These are phyloP conservation scores for Odonthalia washingtoniensis DNA, from an alignment of 31 red algal species.

Conservation along the genomic window DNA sequence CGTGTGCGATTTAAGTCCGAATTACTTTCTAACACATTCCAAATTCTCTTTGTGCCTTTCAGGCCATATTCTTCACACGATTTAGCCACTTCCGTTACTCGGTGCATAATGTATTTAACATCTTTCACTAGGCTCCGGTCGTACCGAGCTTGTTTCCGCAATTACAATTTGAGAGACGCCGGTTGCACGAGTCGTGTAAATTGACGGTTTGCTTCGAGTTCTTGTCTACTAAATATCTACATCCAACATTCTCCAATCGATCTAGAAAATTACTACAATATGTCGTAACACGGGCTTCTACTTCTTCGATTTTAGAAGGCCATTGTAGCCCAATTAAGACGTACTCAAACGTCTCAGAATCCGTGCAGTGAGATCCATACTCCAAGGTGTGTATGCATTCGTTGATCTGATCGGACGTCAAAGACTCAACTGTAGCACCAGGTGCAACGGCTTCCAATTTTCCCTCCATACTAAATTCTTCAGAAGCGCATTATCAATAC, in stretches of 20 bases:
- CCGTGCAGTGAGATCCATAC: no score
- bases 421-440: no score
- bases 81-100: not conserved
- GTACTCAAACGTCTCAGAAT: no score
- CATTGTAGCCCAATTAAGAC: not conserved
- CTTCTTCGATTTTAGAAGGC: not conserved
- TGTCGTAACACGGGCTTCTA: not conserved
- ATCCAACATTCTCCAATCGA: not conserved
- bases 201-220: not conserved
- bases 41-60: not conserved
- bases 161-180: not conserved
- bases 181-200: not conserved
- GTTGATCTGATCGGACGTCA: no score
- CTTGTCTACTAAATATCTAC: not conserved
- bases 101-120: not conserved
- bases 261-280: not conserved
- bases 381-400: no score
- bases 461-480: no score
- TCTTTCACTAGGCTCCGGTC: not conserved
- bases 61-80: not conserved
- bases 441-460: no score
- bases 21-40: not conserved
- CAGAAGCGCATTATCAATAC: no score
- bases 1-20: not conserved
- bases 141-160: not conserved